Evolutionary conservation across 805 yeast genomes (phyloP), one percentile per base, ranked within the genome.

Genomic region (Saccharomycopsis capsularis): DNA sequence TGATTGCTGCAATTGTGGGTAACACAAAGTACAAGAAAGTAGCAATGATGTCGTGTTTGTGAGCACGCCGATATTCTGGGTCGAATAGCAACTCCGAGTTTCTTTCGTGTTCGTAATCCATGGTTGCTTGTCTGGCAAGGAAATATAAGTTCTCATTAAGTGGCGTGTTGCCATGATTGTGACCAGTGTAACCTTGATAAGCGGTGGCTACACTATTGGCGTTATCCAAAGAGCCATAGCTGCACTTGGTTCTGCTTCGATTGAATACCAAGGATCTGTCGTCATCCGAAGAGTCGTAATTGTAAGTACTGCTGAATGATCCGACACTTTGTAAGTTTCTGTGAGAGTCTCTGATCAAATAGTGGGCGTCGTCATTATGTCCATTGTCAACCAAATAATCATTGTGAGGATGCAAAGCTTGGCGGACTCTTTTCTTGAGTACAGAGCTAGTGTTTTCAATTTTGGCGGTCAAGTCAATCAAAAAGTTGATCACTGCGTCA

Each of bases 1-100:
- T 47, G 15, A 52, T 43, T 11, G 44, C 42, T 2, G 55, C 40
- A 15, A 52, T 34, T 11, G 44, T 48, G 13, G 52, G 44, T 4
- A 52, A 32, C 4, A 44, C 45, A 40, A 50, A 52, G 35, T 52
- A 52, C 13, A 52, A 40, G 32, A 52, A 52, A 5, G 54, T 40
- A 23, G 53, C 50, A 1, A 52, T 38, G 13, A 46, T 42, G 40
- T 52, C 55, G 37, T 52, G 53, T 22, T 46, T 50, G 21, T 49
- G 40, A 4, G 30, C n/a, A 29, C 51, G 42, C 30, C 38, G 40
- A 6, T 32, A 18, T 35, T 49, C 54, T 3, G 48, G 50, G 25
- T 49, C 52, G 3, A 42, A n/a, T 19, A 21, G 27, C 15, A 22
- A 24, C 18, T 36, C 25, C 13, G 35, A 19, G 9, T 27, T 19